A percentile compares a stretch with the other conserved stretches of the same genome.
Conservation (phyloP, 2,329 filamentous ascomycete species). For the Stenocarpella maydis region DNA sequence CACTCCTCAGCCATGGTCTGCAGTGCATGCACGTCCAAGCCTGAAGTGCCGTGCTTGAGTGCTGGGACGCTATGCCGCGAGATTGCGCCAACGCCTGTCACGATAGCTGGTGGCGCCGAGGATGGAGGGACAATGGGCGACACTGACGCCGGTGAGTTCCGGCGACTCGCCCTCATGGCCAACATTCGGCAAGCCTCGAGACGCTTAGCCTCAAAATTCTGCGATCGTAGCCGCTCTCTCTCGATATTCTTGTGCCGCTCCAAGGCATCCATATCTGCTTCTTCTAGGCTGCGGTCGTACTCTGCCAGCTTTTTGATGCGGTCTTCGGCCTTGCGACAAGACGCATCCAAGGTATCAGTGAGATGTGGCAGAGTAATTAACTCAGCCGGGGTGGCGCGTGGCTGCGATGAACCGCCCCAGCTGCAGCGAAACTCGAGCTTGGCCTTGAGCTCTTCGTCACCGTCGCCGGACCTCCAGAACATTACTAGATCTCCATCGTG, state of each 20-base stretch:
- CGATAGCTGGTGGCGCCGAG: slow-evolving; percentile 32
- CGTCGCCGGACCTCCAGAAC: slow-evolving; percentile 66
- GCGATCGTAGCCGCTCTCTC: slow-evolving; percentile 58
- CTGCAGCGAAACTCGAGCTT: slow-evolving; percentile 61
- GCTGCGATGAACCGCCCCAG: slow-evolving; percentile 62
- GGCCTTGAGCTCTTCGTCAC: slow-evolving; percentile 47
- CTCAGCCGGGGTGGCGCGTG: slow-evolving; percentile 44
- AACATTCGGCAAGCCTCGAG: slow-evolving; percentile 55
- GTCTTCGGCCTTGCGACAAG: slow-evolving; percentile 55
- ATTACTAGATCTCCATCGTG: slow-evolving; percentile 80
- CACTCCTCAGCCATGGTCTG: slow-evolving; percentile 33
- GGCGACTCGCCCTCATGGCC: slow-evolving; percentile 36
- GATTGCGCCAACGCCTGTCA: slow-evolving; percentile 10
- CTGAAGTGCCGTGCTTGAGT: slow-evolving; percentile 32
- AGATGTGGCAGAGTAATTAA: slow-evolving; percentile 49
- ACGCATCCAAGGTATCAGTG: slow-evolving; percentile 57
- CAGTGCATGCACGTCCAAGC: slow-evolving; percentile 24
- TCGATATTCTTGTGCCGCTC: slow-evolving; percentile 52
- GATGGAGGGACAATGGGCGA: slow-evolving; percentile 18
- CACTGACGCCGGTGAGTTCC: slow-evolving; percentile 26
- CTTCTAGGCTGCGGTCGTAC: slow-evolving; percentile 51
- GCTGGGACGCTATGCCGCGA: slow-evolving; percentile 20
- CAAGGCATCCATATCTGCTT: slow-evolving; percentile 55
- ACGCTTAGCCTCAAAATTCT: slow-evolving; percentile 57
- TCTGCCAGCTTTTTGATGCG: slow-evolving; percentile 52